Conservation (phyloP, 2,329 filamentous ascomycete genomes). For the Penicillium verrucosum region DNA sequence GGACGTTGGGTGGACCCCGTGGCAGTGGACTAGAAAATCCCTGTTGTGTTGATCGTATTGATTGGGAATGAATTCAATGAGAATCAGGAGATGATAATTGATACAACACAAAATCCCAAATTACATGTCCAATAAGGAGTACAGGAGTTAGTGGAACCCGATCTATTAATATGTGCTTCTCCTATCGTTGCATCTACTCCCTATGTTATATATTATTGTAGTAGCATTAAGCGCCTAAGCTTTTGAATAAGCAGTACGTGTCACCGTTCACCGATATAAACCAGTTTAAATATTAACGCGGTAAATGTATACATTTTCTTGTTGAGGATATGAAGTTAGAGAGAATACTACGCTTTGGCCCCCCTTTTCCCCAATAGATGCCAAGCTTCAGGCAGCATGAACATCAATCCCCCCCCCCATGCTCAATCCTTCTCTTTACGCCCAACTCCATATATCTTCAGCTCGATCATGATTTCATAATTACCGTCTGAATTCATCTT, state of each 20-base stretch:
- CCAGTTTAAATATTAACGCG: not conserved
- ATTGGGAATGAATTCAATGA: not conserved
- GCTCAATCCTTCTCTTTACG: not conserved
- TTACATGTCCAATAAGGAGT: not conserved
- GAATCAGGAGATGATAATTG: not conserved
- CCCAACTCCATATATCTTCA: not conserved
- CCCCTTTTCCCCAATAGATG: not conserved
- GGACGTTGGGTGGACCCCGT: constrained; percentile 10
- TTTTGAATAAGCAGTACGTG: not conserved
- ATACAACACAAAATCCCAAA: not conserved
- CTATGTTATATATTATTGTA: not conserved
- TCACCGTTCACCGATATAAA: not conserved
- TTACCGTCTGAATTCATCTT: not conserved
- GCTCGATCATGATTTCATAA: not conserved
- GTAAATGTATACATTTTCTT: not conserved
- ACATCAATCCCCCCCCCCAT: not conserved
- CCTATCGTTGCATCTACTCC: not conserved
- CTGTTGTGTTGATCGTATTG: not conserved
- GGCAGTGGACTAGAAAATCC: constrained; percentile 23
- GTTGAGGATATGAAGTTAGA: not conserved
- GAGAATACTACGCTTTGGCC: not conserved
- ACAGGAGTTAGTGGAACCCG: not conserved
- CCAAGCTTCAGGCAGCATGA: not conserved
- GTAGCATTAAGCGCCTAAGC: not conserved
- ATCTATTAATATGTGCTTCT: not conserved